These are phyloP conservation scores for Aspergillus alliaceus DNA, from an alignment of 2,329 filamentous ascomycete genomes.

Conservation along the genomic window DNA sequence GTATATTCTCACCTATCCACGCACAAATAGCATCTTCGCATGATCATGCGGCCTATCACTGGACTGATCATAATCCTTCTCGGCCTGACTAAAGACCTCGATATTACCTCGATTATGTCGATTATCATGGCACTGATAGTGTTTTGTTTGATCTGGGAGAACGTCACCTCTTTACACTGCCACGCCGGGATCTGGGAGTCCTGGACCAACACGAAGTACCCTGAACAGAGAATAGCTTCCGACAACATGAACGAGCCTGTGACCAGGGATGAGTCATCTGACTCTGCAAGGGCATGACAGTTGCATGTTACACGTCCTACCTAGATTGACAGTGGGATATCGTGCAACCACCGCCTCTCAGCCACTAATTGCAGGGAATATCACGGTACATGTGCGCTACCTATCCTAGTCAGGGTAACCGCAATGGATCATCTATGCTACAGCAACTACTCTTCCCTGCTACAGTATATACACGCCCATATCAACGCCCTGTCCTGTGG, in stretches of 20 bases:
- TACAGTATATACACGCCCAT: background rate
- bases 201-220: conserved; percentile 31
- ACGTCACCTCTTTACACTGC: conserved; percentile 29
- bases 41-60: conserved; percentile 34
- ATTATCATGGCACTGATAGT: conserved; percentile 47
- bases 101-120: conserved; percentile 40
- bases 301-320: background rate
- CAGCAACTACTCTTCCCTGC: background rate
- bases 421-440: background rate
- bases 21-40: conserved; percentile 15
- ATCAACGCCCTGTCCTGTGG: background rate
- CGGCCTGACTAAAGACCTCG: conserved; percentile 32
- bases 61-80: conserved; percentile 39
- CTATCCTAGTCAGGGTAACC: background rate
- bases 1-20: background rate
- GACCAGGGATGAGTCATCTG: background rate
- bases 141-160: conserved; percentile 48
- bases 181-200: conserved; percentile 28
- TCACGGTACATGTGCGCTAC: background rate
- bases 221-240: conserved; percentile 13
- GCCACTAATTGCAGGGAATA: background rate
- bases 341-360: background rate
- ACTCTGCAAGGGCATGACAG: background rate
- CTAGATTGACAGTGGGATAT: background rate
- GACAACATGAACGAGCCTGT: background rate